Evolutionary conservation across 129 eudicot species (phyloP).

Genomic region (Centaurea solstitialis): DNA sequence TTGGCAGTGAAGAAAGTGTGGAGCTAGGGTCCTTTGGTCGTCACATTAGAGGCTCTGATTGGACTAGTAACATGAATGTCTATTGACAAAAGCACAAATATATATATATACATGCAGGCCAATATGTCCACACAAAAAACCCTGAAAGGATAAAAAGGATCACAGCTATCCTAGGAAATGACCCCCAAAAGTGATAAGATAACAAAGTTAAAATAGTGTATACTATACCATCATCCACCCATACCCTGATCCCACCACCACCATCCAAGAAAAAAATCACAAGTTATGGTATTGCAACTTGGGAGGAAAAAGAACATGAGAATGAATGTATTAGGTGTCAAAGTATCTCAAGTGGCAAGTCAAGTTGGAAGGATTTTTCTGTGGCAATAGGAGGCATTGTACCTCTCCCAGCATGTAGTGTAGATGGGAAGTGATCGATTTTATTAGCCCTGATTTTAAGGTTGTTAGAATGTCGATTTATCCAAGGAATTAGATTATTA

Average conservation of each 20-base stretch:
- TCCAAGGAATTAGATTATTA: neutral
- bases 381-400: neutral
- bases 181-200: neutral
- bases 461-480: neutral
- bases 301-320: neutral
- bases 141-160: neutral
- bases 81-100: neutral
- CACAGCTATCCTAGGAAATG: neutral
- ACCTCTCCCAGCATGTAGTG: neutral
- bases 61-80: neutral
- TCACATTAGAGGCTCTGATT: neutral
- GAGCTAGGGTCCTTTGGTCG: neutral
- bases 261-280: neutral
- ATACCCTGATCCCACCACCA: neutral
- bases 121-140: no score
- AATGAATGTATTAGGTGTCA: neutral
- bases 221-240: neutral
- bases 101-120: neutral
- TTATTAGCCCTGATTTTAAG: neutral
- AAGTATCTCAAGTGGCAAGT: neutral
- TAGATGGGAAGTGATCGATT: neutral
- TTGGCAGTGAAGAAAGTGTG: neutral
- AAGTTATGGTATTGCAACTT: neutral
- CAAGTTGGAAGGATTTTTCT: neutral
- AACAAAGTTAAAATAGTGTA: neutral